phyloP scores from a whole-genome alignment of 192 early-diverging fungal species.

The Umbelopsis ramanniana region DNA sequence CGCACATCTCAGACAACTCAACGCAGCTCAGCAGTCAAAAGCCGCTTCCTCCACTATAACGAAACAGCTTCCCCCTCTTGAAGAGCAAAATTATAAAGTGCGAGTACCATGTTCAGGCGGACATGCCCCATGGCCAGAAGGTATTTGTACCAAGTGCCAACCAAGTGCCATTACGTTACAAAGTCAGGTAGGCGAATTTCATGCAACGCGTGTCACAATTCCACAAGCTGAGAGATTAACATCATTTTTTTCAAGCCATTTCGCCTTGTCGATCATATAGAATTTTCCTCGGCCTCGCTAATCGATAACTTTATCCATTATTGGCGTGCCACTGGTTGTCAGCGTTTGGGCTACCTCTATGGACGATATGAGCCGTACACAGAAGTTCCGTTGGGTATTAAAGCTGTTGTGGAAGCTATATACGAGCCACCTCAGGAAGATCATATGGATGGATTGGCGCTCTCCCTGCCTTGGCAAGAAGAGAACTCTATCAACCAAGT shows the following conservation, averaged over 20 bases:
- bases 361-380: constrained; percentile 89
- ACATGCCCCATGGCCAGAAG: constrained; percentile 90
- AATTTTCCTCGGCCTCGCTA: constrained; percentile 80
- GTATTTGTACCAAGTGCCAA: constrained; percentile 98
- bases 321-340: constrained; percentile 86
- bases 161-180: constrained; percentile 91
- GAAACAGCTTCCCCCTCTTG: constrained; percentile 80
- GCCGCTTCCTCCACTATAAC: constrained; percentile 43
- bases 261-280: constrained; percentile 96
- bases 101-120: constrained; percentile 76
- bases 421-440: constrained; percentile 92
- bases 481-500: constrained; percentile 62
- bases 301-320: constrained; percentile 86
- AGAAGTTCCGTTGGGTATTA: constrained; percentile 94
- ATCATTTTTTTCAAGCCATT: constrained; percentile 64
- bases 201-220: background rate
- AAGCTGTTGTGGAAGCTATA: constrained; percentile 92
- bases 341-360: constrained; percentile 95
- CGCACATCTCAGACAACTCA: constrained; percentile 80
- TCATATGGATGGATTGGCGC: constrained; percentile 72
- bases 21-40: constrained; percentile 69
- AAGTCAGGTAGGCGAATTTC: constrained; percentile 57
- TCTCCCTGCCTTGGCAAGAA: constrained; percentile 63
- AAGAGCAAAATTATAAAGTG: constrained; percentile 82
- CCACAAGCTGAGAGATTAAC: background rate